Evolutionary conservation across 1,284 basidiomycete genomes (phyloP), one percentile per base, ranked within the genome.

Genomic region (Boletellus deceptivus): DNA sequence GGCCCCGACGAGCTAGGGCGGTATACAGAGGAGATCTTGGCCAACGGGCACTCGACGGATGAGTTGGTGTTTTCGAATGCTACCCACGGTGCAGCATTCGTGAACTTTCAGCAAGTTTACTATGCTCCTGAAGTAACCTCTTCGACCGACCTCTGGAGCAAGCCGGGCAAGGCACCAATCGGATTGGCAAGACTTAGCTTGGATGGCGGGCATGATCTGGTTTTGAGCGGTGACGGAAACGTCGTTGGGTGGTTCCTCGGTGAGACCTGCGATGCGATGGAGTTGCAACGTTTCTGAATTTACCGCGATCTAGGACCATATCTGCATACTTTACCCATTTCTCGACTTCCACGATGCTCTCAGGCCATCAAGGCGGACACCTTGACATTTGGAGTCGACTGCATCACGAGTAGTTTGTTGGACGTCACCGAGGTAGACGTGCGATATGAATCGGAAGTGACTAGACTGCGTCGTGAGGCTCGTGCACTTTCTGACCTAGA

Each of bases 201-300:
- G 51, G 83, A 89, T 61, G 86, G 86, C 17, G 86, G 86, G 0
- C 86, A 89, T 59, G 80, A 82, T 63, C 60, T 88, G 34, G 73
- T 78, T 3, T 83, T 79, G 71, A 82, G 77, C 48, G 61, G 75
- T 16, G 81, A 87, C 61, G 85, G 85, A 13, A 78, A 73, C 48
- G 80, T 70, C 37, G 49, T 88, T 27, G 84, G 86, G 55, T 88
- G 86, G 86, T 77, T 88, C 64, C 72, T 88, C 22, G 86, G 85
- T 85, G 61, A 46, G 73, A 49, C 13, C 48, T 20, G 11, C 14
- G 10, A 47, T 42, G 11, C n/a, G 10, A 47, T 42, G 4, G 17
- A 29, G 29, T 46, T 33, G 20, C 6, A 14, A 25, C 4, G 33
- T 46, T 48, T 29, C 49, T 53, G 25, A 56, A 3, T 40, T 43